Evolutionary conservation across 23 red algal genomes (phyloP), one percentile per base, ranked within the genome.

Genomic region (Gracilaria gracilis): DNA sequence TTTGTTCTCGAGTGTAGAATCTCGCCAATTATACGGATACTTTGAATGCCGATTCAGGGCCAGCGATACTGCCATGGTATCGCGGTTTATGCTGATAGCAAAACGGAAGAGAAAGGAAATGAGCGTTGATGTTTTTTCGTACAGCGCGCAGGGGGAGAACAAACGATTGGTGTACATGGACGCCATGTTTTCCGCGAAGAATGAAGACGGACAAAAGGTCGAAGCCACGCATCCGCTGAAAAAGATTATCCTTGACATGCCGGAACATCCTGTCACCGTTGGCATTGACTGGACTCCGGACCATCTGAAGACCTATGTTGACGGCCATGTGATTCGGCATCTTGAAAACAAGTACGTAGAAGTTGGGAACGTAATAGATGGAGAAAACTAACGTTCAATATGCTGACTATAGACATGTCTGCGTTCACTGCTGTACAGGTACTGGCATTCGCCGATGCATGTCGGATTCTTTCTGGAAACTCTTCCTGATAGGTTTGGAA

Each of bases 241-340:
- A 47, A 83, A 83, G 80, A 65, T 83, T 66, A 83, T 83, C 34
- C 55, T 83, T 33, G 80, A 83, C 54, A 83, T 83, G 80, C 80
- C 80, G 14, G 80, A 83, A 7, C 55, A 65, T 38, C 80, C 80
- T 40, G 80, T 83, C 34, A 83, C 80, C 47, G 80, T 83, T 44
- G 80, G 80, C 28, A 83, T 83, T 34, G 80, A 83, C 61, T 83
- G 80, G 80, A 83, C 80, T 44, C 80, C 80, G 13, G 80, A 83
- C 21, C 61, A 83, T 65, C 35, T 83, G 55, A 83, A 83, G 57
- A 83, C 80, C 4, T 83, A 83, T 34, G 80, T 83, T 65, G 80
- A 83, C 57, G 80, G 80, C n/a, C 80, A 83, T 25, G 61, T 83
- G 15, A 83, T 83, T 20, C 55, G 80, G 9, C 50, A 83, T 83